Conservation (phyloP, 352 stramenopile genomes). For the Pythium myriotylum region DNA sequence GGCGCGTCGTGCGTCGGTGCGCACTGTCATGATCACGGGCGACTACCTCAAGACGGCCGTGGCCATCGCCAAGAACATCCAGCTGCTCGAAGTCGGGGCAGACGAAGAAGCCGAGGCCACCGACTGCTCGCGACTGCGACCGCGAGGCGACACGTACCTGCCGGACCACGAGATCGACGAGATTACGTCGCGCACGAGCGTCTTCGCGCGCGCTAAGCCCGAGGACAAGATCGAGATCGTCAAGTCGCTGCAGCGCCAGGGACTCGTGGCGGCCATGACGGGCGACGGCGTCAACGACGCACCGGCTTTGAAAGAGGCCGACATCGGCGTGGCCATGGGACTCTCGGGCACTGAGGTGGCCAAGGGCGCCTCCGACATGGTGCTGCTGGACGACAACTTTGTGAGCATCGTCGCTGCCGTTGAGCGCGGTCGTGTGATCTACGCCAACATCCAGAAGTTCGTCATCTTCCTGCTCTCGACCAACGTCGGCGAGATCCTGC, state of each 20-base stretch:
- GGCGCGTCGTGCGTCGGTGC: constrained; percentile 53
- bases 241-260: constrained; percentile 90
- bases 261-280: constrained; percentile 90
- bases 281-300: constrained; percentile 94
- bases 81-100: constrained; percentile 82
- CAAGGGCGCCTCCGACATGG: constrained; percentile 98
- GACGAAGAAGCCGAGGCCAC: constrained; percentile 61
- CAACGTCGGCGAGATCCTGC: constrained; percentile 94
- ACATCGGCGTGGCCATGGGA: constrained; percentile 98
- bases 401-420: constrained; percentile 97
- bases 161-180: constrained; percentile 83
- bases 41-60: constrained; percentile 95
- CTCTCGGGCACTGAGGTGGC: constrained; percentile 97
- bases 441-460: constrained; percentile 99
- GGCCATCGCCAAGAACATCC: constrained; percentile 93
- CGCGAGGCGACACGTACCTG: constrained; percentile 53
- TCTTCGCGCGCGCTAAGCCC: constrained; percentile 96
- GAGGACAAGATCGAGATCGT: constrained; percentile 97
- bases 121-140: constrained; percentile 70
- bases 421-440: constrained; percentile 95
- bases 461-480: constrained; percentile 98
- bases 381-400: constrained; percentile 99
- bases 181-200: constrained; percentile 74
- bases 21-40: constrained; percentile 93
- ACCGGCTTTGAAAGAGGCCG: constrained; percentile 91